Evolutionary conservation across 768 basidiomycete genomes (phyloP), one percentile per base, ranked within the genome.

Genomic region (Psilocybe tampanensis): DNA sequence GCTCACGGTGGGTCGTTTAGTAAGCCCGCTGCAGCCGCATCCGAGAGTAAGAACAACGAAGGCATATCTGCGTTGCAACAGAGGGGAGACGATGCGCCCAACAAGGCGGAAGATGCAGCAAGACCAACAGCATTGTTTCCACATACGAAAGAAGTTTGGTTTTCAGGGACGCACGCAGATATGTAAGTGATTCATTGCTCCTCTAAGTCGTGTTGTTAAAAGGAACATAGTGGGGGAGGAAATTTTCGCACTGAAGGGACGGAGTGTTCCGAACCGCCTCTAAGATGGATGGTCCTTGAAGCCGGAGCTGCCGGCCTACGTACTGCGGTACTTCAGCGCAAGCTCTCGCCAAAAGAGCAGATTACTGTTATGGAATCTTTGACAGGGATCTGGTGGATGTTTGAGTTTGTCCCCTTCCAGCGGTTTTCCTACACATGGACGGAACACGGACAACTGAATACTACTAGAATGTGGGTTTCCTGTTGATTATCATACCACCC

Each of bases 61-160:
- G n/a, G n/a, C n/a, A n/a, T n/a, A n/a, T n/a, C n/a, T n/a, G n/a
- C n/a, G n/a, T n/a, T n/a, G n/a, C n/a, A n/a, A n/a, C n/a, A n/a
- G n/a, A n/a, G n/a, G n/a, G n/a, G n/a, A n/a, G n/a, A n/a, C n/a
- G n/a, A n/a, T n/a, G n/a, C n/a, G n/a, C n/a, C n/a, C n/a, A n/a
- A n/a, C n/a, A n/a, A n/a, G n/a, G n/a, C n/a, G n/a, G n/a, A n/a
- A n/a, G n/a, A n/a, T n/a, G n/a, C n/a, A n/a, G n/a, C n/a, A n/a
- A n/a, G n/a, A 9, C 29, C 29, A 29, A 29, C 9, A 5, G 9
- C 4, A 29, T 5, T 9, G 9, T 9, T 18, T 44, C 13, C 44
- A 15, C 5, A 67, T 2, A 59, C 65, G 11, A 66, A 70, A 41
- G 73, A 75, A 47, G 73, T 74, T 8, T 74, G 64, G 64, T 65